Evolutionary conservation across 208 protist species (phyloP), one percentile per base, ranked within the genome.

Genomic region (Leishmania tarentolae): DNA sequence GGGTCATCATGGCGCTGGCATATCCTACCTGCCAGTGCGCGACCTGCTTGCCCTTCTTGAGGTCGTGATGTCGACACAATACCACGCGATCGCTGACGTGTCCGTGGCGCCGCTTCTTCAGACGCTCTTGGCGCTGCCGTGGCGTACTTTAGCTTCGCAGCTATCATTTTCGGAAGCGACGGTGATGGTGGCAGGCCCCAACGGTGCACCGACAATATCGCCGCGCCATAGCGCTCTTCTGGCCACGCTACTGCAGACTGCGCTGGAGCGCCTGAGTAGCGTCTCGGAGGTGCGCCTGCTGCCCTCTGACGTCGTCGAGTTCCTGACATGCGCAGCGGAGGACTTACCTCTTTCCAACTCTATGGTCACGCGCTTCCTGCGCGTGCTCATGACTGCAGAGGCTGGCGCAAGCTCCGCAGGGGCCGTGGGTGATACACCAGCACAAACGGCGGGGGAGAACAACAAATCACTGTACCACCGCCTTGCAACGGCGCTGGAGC

Each of bases 41-140:
- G 90, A 95, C 83, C 81, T 95, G 31, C 88, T 97, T 53, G 81
- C 83, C 8, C 69, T 96, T 28, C 37, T 96, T 17, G 88, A 94
- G 61, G 47, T 94, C 6, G 81, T 97, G 57, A 90, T 96, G 77
- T 76, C 78, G 37, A 92, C 92, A 13, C 94, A 97, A 83, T 79
- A 79, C 40, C 80, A 66, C 40, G 83, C 85, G 19, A 85, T 93
- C 75, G 63, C 76, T 35, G 84, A 95, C 28, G 88, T 94, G 40
- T 73, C 86, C 71, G 91, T 95, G 83, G 47, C 73, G 8, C 85
- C 87, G 31, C 87, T 89, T 24, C 78, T 97, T 37, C 74, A 86
- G 73, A 70, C 84, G 70, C 84, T 97, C 50, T 73, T 92, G 50
- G 69, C 87, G 59, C 68, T 95, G 19, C 92, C 93, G 57, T 97